These are phyloP conservation scores for Chrysosphaeria jannelii DNA, from an alignment of 2,329 filamentous ascomycete species.

Conservation along the genomic window DNA sequence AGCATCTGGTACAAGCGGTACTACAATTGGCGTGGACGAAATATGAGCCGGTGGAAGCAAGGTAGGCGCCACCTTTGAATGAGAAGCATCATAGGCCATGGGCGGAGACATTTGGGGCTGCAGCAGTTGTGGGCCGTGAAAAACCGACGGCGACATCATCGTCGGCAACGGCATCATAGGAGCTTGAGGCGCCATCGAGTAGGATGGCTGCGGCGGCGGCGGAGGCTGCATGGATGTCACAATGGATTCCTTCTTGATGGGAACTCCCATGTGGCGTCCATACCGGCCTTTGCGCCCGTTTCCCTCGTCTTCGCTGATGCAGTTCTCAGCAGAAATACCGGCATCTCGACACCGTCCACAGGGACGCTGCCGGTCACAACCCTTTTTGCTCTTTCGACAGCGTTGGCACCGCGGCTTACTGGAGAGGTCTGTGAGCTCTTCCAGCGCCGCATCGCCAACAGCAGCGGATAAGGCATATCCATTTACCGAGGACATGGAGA, in stretches of 20 bases:
- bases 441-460: constrained; percentile 27
- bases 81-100: no score
- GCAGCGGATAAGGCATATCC: constrained; percentile 3
- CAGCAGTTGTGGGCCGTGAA: constrained; percentile 1
- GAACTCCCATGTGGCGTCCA: constrained; percentile 38
- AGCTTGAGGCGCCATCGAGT: constrained; percentile 2
- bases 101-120: not conserved
- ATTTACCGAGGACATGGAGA: constrained; percentile 31
- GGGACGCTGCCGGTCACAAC: constrained; percentile 83
- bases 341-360: constrained; percentile 91
- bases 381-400: constrained; percentile 98
- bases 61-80: constrained; percentile 5
- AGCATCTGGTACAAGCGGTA: constrained; percentile 3
- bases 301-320: constrained; percentile 89
- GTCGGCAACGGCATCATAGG: constrained; percentile 1
- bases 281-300: constrained; percentile 93
- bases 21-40: constrained; percentile 8
- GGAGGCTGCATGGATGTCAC: constrained; percentile 5
- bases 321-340: constrained; percentile 73
- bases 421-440: constrained; percentile 75
- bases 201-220: constrained; percentile 3
- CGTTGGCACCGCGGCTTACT: constrained; percentile 92
- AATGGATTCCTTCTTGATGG: constrained; percentile 25
- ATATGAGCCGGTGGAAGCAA: constrained; percentile 16
- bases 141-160: constrained; percentile 2